Evolutionary conservation across 768 basidiomycete genomes (phyloP), one percentile per base, ranked within the genome.

Genomic region (Candolleomyces eurysporus): DNA sequence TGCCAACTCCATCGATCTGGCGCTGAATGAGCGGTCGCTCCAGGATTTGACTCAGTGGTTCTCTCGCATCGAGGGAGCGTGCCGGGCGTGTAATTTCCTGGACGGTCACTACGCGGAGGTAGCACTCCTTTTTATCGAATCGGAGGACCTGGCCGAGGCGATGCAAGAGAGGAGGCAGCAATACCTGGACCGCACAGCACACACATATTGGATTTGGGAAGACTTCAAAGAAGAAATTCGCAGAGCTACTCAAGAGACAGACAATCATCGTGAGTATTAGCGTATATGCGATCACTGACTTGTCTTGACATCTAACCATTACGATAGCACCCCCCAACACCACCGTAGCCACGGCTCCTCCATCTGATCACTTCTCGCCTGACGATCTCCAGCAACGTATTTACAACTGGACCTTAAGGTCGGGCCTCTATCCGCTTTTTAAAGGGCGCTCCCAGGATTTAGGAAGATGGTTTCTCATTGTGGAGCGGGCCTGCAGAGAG

Each of bases 31-130:
- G 19, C 45, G 53, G 13, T 48, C 54, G n/a, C 49, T 48, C 31
- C 30, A 56, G 40, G 60, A 56, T 39, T 22, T 61, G 14, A 16
- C 45, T 4, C n/a, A 17, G 16, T 61, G 61, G 61, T 57, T 61
- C 40, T 7, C 11, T 11, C 50, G 57, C 32, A 55, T 61, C n/a
- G 61, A 61, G 40, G 39, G 22, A n/a, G 58, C 49, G 14, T 59
- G 58, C 36, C 36, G 52, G 26, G 58, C 31, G 9, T 50, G 39
- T 26, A 4, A 48, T 17, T 5, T 59, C 11, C 14, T n/a, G 6
- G 39, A 52, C 0, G 14, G 11, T 19, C 48, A 59, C 17, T 59
- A 39, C 31, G 22, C 58, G 17, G 49, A 52, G 10, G 58, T 8
- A 13, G 58, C n/a, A 7, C 51, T 59, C 2, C 6, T 51, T 14